A percentile compares a stretch with the other conserved stretches of the same genome.
phyloP scores from a whole-genome alignment of 2,329 filamentous ascomycete species.

The Teratosphaeria gauchensis region DNA sequence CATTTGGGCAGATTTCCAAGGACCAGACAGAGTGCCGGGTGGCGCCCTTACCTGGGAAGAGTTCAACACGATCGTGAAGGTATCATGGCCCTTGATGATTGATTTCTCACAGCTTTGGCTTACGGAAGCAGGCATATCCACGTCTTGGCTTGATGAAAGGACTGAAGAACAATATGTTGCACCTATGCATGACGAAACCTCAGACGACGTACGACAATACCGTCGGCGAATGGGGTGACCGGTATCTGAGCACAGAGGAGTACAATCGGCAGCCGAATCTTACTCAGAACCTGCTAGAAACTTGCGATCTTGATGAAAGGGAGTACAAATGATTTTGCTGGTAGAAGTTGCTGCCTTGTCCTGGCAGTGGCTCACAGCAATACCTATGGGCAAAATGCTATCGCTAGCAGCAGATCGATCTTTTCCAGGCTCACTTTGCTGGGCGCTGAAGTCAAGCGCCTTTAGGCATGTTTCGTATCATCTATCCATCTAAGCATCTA shows the following conservation, averaged over 20 bases:
- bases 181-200: conserved; percentile 34
- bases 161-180: conserved; percentile 30
- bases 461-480: too few relatives aligned
- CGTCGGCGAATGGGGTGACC: conserved; percentile 27
- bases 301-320: conserved; percentile 12
- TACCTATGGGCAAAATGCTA: too few relatives aligned
- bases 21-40: conserved; percentile 11
- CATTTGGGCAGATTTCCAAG: conserved; percentile 15
- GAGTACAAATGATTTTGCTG: neutral
- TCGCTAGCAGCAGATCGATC: too few relatives aligned
- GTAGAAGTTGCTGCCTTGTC: too few relatives aligned
- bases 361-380: neutral
- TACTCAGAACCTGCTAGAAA: conserved; percentile 13
- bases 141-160: conserved; percentile 25
- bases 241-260: conserved; percentile 23
- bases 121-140: conserved; percentile 23
- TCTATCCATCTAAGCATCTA: neutral
- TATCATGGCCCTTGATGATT: neutral
- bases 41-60: conserved; percentile 12
- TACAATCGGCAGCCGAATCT: conserved; percentile 26
- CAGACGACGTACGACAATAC: conserved; percentile 30
- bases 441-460: too few relatives aligned
- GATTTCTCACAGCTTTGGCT: neutral
- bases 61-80: conserved; percentile 10
- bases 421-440: too few relatives aligned